Evolutionary conservation across 2,329 filamentous ascomycete species (phyloP).

Genomic region (Aspergillaceae sp.): DNA sequence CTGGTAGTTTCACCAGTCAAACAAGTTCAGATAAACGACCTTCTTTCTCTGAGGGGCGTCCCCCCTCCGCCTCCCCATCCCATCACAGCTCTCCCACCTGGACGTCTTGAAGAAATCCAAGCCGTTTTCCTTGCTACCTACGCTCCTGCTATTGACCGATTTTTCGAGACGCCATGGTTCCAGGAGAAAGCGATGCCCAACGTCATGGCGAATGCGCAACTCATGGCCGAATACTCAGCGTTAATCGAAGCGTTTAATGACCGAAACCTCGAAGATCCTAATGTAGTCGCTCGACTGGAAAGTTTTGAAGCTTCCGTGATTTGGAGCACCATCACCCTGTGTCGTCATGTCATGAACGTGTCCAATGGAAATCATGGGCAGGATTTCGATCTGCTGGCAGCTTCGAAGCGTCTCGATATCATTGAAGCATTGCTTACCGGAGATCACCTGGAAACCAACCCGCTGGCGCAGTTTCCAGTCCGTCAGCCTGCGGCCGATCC

Average conservation of each 20-base stretch:
- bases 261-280: conserved; percentile 29
- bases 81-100: conserved; percentile 38
- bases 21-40: conserved; percentile 64
- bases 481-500: conserved; percentile 29
- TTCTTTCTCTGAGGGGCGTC: conserved; percentile 56
- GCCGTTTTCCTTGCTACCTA: conserved; percentile 69
- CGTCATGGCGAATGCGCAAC: conserved; percentile 46
- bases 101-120: conserved; percentile 57
- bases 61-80: conserved; percentile 49
- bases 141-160: conserved; percentile 61
- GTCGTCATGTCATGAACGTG: conserved; percentile 34
- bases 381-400: conserved; percentile 54
- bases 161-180: conserved; percentile 82
- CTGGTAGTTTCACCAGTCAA: conserved; percentile 36
- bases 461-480: conserved; percentile 37
- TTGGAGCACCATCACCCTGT: conserved; percentile 51
- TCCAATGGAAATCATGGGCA: conserved; percentile 29
- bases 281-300: conserved; percentile 31
- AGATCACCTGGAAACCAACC: conserved; percentile 50
- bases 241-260: conserved; percentile 48
- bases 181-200: conserved; percentile 45
- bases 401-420: conserved; percentile 62
- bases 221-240: conserved; percentile 59
- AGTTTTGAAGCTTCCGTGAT: conserved; percentile 53
- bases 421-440: conserved; percentile 71